These are phyloP conservation scores for Porphyra umbilicalis DNA, from an alignment of 31 red algal genomes.

Conservation along the genomic window DNA sequence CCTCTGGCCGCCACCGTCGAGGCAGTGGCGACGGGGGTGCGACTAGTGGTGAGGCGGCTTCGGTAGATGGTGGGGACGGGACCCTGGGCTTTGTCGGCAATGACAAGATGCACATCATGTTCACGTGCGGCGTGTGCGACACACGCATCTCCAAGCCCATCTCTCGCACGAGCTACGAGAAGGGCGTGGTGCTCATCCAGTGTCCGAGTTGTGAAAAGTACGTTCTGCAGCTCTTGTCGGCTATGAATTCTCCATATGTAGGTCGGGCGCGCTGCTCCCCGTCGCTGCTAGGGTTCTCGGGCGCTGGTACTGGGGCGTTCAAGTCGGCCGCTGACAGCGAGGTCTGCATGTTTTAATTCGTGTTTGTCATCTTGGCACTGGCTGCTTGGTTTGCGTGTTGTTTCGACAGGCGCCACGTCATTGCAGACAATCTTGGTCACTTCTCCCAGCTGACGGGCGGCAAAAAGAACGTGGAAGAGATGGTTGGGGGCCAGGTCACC, in stretches of 20 bases:
- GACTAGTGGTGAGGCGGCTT: not conserved
- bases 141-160: conserved; percentile 52
- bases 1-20: not conserved
- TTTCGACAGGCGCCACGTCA: conserved; percentile 28
- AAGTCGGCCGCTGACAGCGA: too few relatives aligned
- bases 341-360: too few relatives aligned
- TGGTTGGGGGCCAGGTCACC: conserved; percentile 48
- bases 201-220: conserved; percentile 62
- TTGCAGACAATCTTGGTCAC: conserved; percentile 82
- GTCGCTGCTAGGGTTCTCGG: too few relatives aligned
- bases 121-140: conserved; percentile 66
- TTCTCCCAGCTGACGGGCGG: conserved; percentile 57
- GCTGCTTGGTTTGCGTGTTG: too few relatives aligned
- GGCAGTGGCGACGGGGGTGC: not conserved
- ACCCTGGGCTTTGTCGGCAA: conserved; percentile 58
- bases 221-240: too few relatives aligned
- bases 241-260: too few relatives aligned
- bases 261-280: too few relatives aligned
- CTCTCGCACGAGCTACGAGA: conserved; percentile 46
- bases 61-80: not conserved
- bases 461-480: conserved; percentile 63
- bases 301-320: too few relatives aligned
- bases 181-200: conserved; percentile 64
- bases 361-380: too few relatives aligned
- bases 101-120: conserved; percentile 69